Evolutionary conservation across 768 basidiomycete genomes (phyloP), one percentile per base, ranked within the genome.

Genomic region (Termitomyces heimii): DNA sequence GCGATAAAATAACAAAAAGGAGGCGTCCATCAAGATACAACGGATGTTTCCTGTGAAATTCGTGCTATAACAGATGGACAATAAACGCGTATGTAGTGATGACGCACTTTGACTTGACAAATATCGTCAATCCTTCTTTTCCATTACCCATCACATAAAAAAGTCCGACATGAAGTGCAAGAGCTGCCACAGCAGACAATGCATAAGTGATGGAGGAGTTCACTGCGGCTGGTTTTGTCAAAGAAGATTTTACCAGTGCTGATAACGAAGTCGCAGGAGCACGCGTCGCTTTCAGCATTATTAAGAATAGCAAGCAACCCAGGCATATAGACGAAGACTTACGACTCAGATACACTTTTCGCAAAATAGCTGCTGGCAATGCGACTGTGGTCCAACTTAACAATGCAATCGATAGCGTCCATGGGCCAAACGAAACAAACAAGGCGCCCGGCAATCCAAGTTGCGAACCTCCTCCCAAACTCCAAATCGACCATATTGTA

Each of bases 1-100:
- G 88, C 0, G 82, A 77, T 47, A 81, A 61, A 26, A 82, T 53
- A 18, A 89, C 66, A 65, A 87, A 88, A 8, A 90, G 60, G 5
- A 88, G 70, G 18, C 82, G 81, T 1, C 86, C 87, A 53, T 89
- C 89, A 22, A 90, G 74, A 63, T 89, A 85, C 60, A 82, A 81
- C 0, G 87, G 88, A 58, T 91, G 86, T 69, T 86, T 89, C 64
- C 88, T 89, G 48, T 24, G 37, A 3, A 39, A 44, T 34, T 47
- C 28, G 37, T 37, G 59, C 14, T 55, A 29, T 55, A 57, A 37
- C 54, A 39, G 22, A 56, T 32, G 42, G 45, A 26, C 34, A 16
- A 29, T 9, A 18, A n/a, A 50, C 12, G 10, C 24, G 32, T 20
- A 22, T 44, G n/a, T 28, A 28, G 56, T 44, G 37, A 45, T 32